Evolutionary conservation across 495 filamentous ascomycete genomes (phyloP), one percentile per base, ranked within the genome.

Genomic region (Cercophora newfieldiana): DNA sequence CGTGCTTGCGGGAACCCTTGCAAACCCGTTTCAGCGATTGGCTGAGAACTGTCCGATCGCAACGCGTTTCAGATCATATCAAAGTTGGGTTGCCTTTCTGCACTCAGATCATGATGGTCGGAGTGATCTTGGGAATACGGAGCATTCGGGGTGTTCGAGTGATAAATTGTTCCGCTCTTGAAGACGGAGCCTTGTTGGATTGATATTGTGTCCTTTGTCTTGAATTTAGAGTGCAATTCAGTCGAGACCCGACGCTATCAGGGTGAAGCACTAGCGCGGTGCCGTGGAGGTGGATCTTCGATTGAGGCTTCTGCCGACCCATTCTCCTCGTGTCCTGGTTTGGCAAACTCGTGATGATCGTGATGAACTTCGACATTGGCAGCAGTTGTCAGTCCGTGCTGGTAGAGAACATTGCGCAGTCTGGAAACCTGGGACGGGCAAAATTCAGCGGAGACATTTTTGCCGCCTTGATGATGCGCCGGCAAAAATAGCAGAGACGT

Each of bases 401-500:
- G 37, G 37, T 44, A 2, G 37, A 14, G 10, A 14, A 44, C 24
- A 22, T 53, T 7, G 50, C 50, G n/a, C 29, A n/a, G n/a, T n/a
- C n/a, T n/a, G n/a, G n/a, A 64, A 57, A 64, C 61, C 22, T 24
- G 33, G 24, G 25, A 50, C 50, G 12, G 48, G 28, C 47, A n/a
- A 4, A 19, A 10, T 18, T 25, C 33, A 18, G 1, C 24, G 22
- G 3, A 21, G 22, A 14, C 28, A 48, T 16, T 8, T 50, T 61
- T 61, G n/a, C 59, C 59, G 59, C 59, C 59, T 25, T 61, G 59
- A 51, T 31, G 44, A 61, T 61, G 59, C 21, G 59, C 59, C 59
- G 59, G 61, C 28, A 63, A 63, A 63, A 63, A 63, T 31, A 54
- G 25, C 29, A 28, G 33, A 55, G 25, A 33, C 60, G 18, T 16